Evolutionary conservation across 495 filamentous ascomycete genomes (phyloP).

Genomic region (Penicillium cataractarum): DNA sequence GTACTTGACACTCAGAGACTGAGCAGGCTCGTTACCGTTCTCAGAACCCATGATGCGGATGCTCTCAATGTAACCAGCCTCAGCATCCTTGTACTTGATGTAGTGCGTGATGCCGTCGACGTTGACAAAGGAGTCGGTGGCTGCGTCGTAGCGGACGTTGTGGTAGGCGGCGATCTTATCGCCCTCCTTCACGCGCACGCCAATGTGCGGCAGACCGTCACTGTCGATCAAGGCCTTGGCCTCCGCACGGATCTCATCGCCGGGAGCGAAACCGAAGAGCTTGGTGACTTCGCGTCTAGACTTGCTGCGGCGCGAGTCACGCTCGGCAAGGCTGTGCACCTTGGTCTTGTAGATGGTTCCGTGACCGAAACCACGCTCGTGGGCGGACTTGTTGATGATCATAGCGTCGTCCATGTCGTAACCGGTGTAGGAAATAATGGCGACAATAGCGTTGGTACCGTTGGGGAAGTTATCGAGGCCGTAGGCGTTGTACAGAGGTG

Average conservation of each 20-base stretch:
- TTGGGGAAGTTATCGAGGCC: conserved; percentile 98
- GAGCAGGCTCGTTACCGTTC: conserved; percentile 76
- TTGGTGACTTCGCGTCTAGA: conserved; percentile 62
- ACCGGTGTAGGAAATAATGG: conserved; percentile 97
- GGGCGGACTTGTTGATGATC: conserved; percentile 97
- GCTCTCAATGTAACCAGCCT: conserved; percentile 87
- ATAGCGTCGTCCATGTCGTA: conserved; percentile 99
- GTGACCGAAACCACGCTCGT: conserved; percentile 96
- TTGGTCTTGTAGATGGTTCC: conserved; percentile 98
- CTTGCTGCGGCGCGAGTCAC: conserved; percentile 59
- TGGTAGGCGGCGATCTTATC: conserved; percentile 87
- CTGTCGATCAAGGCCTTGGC: conserved; percentile 73
- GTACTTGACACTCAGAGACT: conserved; percentile 87
- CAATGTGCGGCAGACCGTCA: conserved; percentile 83
- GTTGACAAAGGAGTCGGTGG: conserved; percentile 62
- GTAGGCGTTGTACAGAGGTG: conserved; percentile 92
- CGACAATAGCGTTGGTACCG: conserved; percentile 94
- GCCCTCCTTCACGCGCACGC: conserved; percentile 73
- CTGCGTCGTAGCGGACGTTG: conserved; percentile 78
- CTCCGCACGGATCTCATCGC: conserved; percentile 63
- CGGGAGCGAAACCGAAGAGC: conserved; percentile 84
- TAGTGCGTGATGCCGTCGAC: conserved; percentile 78
- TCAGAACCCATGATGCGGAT: conserved; percentile 87
- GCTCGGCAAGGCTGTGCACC: conserved; percentile 77
- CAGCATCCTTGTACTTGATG: conserved; percentile 88